Base-by-base conservation (phyloP, 441 rosid species). In the Breynia disticha region DNA sequence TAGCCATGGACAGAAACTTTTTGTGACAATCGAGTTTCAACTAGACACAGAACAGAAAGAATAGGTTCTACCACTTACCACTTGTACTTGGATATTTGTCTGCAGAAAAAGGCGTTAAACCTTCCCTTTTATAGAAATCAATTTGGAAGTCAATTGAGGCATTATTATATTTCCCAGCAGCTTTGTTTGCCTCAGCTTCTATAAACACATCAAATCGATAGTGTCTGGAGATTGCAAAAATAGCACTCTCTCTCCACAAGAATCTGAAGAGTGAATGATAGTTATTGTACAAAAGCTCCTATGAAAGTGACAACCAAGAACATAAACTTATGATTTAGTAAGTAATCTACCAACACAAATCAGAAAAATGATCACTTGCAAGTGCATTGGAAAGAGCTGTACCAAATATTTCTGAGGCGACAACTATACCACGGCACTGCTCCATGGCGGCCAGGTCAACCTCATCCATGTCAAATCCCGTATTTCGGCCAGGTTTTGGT, bases 111-210 rank as follows among this genome's bases (percentile, higher is more conserved):
- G 95, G 86, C 22, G 82, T 79, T 75, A 93, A 67, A 19, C 98
- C 98, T 69, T 93, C 98, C 48, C 77, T 82, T 73, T 65, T 79
- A 72, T 93, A 93, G 62, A 93, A 93, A 28, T 79, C 79, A 48
- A 88, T 69, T 79, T 93, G 97, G 59, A 79, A 86, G 75, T 93
- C 90, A 19, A 93, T 88, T 48, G 98, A 86, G 38, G 85, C 72
- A 42, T 88, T 88, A 60, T 81, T 87, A 52, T 88, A 91, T 67
- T 88, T 91, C 54, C 84, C 87, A 55, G 98, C 97, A 64, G 91
- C 98, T 79, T 91, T 91, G 58, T 91, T 91, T 65, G 98, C 98
- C 75, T 88, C 94, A 11, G 98, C 97, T 77, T 91, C 98, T 16
- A 48, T 65, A 37, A 88, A 77, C 28, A 86, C 94, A 61, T 91